Evolutionary conservation across 2,329 filamentous ascomycete species (phyloP).

Genomic region (Phaeosphaeriaceae sp.): DNA sequence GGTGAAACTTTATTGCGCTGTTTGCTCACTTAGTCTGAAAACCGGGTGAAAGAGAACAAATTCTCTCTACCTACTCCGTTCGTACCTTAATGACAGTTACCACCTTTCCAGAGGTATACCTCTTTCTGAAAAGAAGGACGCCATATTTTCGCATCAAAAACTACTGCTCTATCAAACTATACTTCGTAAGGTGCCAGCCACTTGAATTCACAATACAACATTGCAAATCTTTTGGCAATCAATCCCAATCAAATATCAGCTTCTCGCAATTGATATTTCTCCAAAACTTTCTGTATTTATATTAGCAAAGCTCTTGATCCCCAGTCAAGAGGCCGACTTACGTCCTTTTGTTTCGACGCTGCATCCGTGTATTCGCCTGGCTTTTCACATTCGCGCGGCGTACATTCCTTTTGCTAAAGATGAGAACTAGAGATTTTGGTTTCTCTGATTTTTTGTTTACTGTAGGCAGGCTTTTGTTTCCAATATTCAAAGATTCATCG

Average conservation of each 20-base stretch:
- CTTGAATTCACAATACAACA: too few relatives aligned
- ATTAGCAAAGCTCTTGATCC: neutral
- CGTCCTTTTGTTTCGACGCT: slow-evolving; percentile 2
- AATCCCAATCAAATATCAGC: slow-evolving; percentile 6
- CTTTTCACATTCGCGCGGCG: slow-evolving; percentile 1
- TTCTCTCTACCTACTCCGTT: too few relatives aligned
- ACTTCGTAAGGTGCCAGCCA: too few relatives aligned
- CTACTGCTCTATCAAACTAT: too few relatives aligned
- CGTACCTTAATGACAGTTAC: too few relatives aligned
- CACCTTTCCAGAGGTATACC: too few relatives aligned
- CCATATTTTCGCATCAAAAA: too few relatives aligned
- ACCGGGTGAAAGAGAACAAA: too few relatives aligned
- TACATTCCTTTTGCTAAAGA: slow-evolving; percentile 9
- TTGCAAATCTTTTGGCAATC: neutral
- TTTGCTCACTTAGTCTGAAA: too few relatives aligned
- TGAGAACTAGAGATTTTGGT: slow-evolving; percentile 5
- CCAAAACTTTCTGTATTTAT: neutral
- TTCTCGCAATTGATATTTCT: neutral
- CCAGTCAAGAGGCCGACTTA: neutral
- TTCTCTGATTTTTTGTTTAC: neutral
- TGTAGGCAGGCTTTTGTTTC: neutral
- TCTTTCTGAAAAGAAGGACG: too few relatives aligned
- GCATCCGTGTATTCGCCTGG: neutral
- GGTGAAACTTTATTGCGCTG: too few relatives aligned
- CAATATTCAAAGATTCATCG: too few relatives aligned